Percentiles rank a stretch among this genome's conserved stretches.
These are phyloP conservation scores for Penicillium soppii DNA, from an alignment of 495 filamentous ascomycete species.

Conservation along the genomic window DNA sequence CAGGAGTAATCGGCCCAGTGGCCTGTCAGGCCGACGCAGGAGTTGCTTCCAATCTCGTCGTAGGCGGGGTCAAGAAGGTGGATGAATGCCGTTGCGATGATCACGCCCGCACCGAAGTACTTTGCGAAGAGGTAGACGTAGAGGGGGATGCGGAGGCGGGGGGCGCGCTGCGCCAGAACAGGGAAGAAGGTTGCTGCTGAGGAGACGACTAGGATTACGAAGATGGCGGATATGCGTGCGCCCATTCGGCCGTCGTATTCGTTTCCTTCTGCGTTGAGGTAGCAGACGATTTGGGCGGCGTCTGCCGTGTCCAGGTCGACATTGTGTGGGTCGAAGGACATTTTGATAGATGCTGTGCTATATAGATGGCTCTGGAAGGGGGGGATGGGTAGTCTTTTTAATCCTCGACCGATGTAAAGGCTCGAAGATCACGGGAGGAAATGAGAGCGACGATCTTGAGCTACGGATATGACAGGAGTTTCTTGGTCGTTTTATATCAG, in stretches of 20 bases:
- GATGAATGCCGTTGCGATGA: conserved; percentile 69
- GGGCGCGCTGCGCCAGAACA: conserved; percentile 56
- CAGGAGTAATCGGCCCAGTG: conserved; percentile 47
- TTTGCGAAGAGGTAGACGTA: conserved; percentile 71
- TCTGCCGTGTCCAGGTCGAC: conserved; percentile 40
- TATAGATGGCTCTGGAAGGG: not conserved
- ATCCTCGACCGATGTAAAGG: not conserved
- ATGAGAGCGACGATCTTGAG: not conserved
- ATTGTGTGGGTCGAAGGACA: conserved; percentile 38
- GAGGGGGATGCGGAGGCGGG: conserved; percentile 57
- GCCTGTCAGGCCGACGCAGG: conserved; percentile 56
- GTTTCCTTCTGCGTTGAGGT: conserved; percentile 32
- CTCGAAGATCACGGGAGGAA: not conserved
- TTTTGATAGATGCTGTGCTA: conserved; percentile 6
- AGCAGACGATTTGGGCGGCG: conserved; percentile 35
- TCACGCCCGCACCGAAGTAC: conserved; percentile 72
- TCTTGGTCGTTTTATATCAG: conserved; percentile 17
- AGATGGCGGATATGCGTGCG: conserved; percentile 43
- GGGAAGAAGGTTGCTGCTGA: conserved; percentile 59
- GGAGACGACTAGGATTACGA: conserved; percentile 44
- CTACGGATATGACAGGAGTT: conserved; percentile 3
- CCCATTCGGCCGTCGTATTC: conserved; percentile 46
- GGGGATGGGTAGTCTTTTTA: not conserved
- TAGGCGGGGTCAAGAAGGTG: conserved; percentile 56
- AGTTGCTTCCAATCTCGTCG: conserved; percentile 47